A percentile compares a stretch with the other conserved stretches of the same genome.
Evolutionary conservation across 495 filamentous ascomycete genomes (phyloP).

Genomic region (Cudoniella acicularis): DNA sequence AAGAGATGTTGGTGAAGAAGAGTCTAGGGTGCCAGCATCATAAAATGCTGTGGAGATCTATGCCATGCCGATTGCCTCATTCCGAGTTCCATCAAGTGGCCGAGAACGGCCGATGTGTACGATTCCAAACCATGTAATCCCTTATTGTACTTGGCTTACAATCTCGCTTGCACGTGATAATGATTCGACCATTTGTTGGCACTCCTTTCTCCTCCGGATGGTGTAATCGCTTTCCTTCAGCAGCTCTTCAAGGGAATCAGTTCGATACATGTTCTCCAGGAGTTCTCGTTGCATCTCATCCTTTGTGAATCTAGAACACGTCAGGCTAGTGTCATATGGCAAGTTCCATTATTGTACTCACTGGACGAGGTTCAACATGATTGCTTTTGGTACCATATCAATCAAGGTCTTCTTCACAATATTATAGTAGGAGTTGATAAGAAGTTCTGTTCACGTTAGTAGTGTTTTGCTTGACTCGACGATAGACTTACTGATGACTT

Average conservation of each 20-base stretch:
- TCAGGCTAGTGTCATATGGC: conserved; percentile 1
- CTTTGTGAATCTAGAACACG: conserved; percentile 72
- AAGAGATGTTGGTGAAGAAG: conserved; percentile 14
- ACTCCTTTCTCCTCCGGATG: conserved; percentile 90
- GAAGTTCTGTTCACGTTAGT: conserved; percentile 59
- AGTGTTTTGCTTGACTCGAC: conserved; percentile 19
- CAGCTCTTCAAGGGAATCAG: conserved; percentile 82
- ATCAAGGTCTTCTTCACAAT: conserved; percentile 98
- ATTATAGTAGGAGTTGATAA: conserved; percentile 96
- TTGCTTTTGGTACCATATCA: conserved; percentile 99
- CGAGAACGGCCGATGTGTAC: conserved; percentile 6
- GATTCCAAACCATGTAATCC: neutral
- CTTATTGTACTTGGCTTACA: conserved; percentile 89
- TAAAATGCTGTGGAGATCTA: conserved; percentile 17
- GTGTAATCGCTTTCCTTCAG: conserved; percentile 99
- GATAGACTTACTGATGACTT: conserved; percentile 88
- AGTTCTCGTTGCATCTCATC: conserved; percentile 99
- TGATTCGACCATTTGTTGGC: conserved; percentile 97
- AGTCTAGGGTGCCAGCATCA: conserved; percentile 16
- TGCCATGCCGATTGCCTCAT: conserved; percentile 8
- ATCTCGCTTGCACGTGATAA: conserved; percentile 87
- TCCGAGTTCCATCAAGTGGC: neutral
- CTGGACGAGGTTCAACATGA: conserved; percentile 96
- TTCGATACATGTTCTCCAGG: conserved; percentile 96
- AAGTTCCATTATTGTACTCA: conserved; percentile 36